Percentiles rank a stretch among this genome's conserved stretches.
Conservation (phyloP, 2,329 filamentous ascomycete genomes). For the Rhynchosporium graminicola region DNA sequence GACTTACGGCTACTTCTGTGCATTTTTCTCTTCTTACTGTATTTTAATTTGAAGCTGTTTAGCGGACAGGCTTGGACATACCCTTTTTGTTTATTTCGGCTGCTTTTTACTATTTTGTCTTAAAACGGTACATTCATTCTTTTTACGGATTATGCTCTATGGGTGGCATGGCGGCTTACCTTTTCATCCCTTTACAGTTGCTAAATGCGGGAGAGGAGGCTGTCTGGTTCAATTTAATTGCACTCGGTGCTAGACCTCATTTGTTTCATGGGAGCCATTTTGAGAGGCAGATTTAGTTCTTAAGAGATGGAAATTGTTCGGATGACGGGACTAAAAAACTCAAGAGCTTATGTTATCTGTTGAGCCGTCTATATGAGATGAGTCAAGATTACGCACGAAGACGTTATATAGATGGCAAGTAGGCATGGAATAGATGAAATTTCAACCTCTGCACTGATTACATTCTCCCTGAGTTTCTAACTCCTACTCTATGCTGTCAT, state of each 20-base stretch:
- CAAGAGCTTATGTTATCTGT: neutral
- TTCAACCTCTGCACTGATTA: neutral
- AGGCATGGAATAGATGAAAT: conserved; percentile 3
- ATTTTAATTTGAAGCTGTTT: conserved; percentile 19
- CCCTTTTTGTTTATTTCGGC: conserved; percentile 9
- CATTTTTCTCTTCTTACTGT: conserved; percentile 11
- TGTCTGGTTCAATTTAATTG: conserved; percentile 8
- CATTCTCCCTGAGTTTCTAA: too few relatives aligned
- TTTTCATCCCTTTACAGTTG: neutral
- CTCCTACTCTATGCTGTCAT: too few relatives aligned
- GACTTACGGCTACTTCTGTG: conserved; percentile 17
- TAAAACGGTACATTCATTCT: neutral
- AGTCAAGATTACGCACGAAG: neutral
- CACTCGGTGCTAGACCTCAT: conserved; percentile 6
- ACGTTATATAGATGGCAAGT: conserved; percentile 6
- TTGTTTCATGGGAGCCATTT: neutral
- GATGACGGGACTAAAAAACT: neutral
- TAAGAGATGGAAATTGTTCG: neutral
- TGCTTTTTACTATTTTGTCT: conserved; percentile 6
- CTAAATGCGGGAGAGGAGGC: neutral
- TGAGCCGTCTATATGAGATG: conserved; percentile 3
- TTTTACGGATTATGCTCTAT: neutral
- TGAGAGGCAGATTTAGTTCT: neutral
- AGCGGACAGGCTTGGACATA: conserved; percentile 16
- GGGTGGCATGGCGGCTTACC: conserved; percentile 8